Conservation (phyloP, 1,284 basidiomycete genomes). For the Papiliotrema terrestris region DNA sequence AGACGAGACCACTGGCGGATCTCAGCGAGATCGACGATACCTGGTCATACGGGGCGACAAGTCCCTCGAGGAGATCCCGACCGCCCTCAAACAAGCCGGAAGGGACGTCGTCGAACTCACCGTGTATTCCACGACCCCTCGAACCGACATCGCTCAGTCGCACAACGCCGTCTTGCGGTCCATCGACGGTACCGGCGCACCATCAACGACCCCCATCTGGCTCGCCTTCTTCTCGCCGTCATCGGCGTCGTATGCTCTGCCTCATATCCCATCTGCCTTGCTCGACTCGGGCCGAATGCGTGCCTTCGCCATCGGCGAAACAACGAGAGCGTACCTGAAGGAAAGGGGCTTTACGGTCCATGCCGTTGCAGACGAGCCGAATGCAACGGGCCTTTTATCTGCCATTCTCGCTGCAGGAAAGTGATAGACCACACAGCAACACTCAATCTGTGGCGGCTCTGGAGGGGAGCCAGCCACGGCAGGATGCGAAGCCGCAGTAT, state of each 20-base stretch:
- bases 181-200: not conserved
- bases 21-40: conserved; percentile 16
- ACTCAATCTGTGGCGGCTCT: too few species aligned
- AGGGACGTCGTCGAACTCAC: conserved; percentile 15
- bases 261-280: conserved; percentile 7
- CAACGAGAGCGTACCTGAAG: conserved; percentile 29
- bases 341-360: conserved; percentile 21
- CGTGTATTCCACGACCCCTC: conserved; percentile 24
- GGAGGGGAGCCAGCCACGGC: too few species aligned
- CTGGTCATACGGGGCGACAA: conserved; percentile 42
- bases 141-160: conserved; percentile 1
- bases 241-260: conserved; percentile 30
- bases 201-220: conserved; percentile 18
- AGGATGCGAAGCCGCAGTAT: too few species aligned
- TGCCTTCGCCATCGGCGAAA: conserved; percentile 41
- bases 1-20: too few species aligned
- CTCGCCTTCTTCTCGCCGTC: conserved; percentile 44
- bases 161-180: not conserved
- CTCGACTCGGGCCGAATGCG: conserved; percentile 4
- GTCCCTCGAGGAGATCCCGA: conserved; percentile 28
- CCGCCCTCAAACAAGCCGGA: conserved; percentile 16
- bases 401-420: not conserved
- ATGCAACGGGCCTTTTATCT: conserved; percentile 25
- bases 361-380: conserved; percentile 39
- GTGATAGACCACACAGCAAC: too few species aligned